phyloP scores from a whole-genome alignment of 768 basidiomycete species.

The Termitomyces titanicus region DNA sequence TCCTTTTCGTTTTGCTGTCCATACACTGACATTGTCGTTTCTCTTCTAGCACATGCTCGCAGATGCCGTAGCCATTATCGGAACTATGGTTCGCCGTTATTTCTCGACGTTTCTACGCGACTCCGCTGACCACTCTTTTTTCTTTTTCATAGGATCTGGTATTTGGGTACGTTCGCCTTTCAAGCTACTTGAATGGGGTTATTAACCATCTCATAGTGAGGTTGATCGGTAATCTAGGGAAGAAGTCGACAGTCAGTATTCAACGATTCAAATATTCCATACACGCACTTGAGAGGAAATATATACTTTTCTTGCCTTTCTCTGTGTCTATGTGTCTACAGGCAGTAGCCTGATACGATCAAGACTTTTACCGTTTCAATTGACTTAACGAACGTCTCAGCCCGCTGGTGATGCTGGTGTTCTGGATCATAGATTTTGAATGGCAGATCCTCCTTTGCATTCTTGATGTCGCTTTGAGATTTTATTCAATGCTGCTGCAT shows the following conservation, averaged over 20 bases:
- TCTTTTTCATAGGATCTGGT: conserved; percentile 65
- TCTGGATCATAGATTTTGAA: neutral
- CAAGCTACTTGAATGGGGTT: neutral
- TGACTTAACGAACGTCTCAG: neutral
- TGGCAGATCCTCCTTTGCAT: neutral
- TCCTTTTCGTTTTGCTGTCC: conserved; percentile 3
- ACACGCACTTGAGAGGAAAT: neutral
- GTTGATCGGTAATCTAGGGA: conserved; percentile 18
- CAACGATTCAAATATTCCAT: neutral
- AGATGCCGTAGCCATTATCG: conserved; percentile 95
- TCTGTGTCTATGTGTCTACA: neutral
- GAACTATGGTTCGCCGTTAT: conserved; percentile 79
- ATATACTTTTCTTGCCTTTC: neutral
- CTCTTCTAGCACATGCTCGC: conserved; percentile 75
- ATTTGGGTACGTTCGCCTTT: conserved; percentile 69
- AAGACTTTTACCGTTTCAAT: neutral
- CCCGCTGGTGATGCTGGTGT: too few species aligned
- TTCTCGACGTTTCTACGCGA: conserved; percentile 3
- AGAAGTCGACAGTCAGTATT: neutral
- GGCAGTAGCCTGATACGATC: neutral
- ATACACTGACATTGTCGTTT: conserved; percentile 14
- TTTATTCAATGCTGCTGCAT: too few species aligned
- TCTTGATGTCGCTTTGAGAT: neutral
- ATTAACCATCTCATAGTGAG: conserved; percentile 14
- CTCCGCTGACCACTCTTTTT: conserved; percentile 8